Evolutionary conservation across 2,329 filamentous ascomycete species (phyloP).

Genomic region (Pseudocercospora cruenta): DNA sequence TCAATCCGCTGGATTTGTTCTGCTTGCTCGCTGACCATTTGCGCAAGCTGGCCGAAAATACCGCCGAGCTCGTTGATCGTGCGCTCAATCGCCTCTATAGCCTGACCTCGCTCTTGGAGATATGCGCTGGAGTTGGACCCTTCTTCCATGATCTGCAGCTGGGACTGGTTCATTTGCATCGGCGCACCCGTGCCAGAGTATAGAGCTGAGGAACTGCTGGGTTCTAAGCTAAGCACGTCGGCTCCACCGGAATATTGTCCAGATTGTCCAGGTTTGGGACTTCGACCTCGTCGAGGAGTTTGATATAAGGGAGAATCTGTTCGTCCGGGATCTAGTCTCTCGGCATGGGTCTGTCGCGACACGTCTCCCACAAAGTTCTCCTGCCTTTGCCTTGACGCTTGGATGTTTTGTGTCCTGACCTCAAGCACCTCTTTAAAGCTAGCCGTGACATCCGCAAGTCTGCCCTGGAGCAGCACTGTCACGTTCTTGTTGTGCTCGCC

Average conservation of each 20-base stretch:
- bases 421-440: slow-evolving; percentile 98
- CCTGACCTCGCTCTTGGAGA: slow-evolving; percentile 90
- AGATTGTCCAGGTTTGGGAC: slow-evolving; percentile 47
- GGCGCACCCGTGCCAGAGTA: slow-evolving; percentile 38
- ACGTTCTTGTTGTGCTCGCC: slow-evolving; percentile 99
- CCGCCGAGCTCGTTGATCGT: slow-evolving; percentile 90
- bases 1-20: slow-evolving; percentile 98
- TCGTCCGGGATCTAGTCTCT: slow-evolving; percentile 47
- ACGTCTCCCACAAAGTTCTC: slow-evolving; percentile 96
- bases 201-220: slow-evolving; percentile 39
- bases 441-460: slow-evolving; percentile 86
- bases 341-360: slow-evolving; percentile 57
- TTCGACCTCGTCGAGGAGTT: slow-evolving; percentile 71
- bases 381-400: slow-evolving; percentile 85
- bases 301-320: slow-evolving; percentile 71
- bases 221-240: slow-evolving; percentile 57
- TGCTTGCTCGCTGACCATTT: slow-evolving; percentile 96
- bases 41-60: slow-evolving; percentile 91
- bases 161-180: slow-evolving; percentile 63
- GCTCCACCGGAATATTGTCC: slow-evolving; percentile 23
- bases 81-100: slow-evolving; percentile 94
- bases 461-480: slow-evolving; percentile 85
- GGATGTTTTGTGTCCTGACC: slow-evolving; percentile 95
- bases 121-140: slow-evolving; percentile 84
- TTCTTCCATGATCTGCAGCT: slow-evolving; percentile 86